Conservation (phyloP, 164 flowering plant species). For the Taxillus chinensis region DNA sequence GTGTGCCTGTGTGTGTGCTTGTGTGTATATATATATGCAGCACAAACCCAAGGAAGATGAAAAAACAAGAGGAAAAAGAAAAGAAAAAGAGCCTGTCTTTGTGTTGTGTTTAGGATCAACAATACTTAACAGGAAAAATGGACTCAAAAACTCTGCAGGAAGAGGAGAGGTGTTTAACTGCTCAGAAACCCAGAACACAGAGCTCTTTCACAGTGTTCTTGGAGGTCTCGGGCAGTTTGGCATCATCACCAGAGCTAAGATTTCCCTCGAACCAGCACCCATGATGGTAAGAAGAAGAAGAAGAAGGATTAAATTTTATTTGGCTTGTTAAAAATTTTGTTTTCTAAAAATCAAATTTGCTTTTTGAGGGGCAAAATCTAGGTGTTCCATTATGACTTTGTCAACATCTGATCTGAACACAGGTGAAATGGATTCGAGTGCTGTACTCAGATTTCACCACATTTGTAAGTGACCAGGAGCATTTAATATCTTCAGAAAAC, state of each 20-base stretch:
- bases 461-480: conserved; percentile 46
- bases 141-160: conserved; percentile 29
- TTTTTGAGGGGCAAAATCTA: too few species aligned
- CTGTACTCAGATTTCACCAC: conserved; percentile 39
- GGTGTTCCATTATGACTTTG: too few species aligned
- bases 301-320: not conserved
- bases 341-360: too few species aligned
- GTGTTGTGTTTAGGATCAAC: not conserved
- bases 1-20: too few species aligned
- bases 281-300: conserved; percentile 25
- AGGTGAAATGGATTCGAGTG: conserved; percentile 66
- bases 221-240: conserved; percentile 70
- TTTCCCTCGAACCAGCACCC: conserved; percentile 47
- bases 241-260: conserved; percentile 48
- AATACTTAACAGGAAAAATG: conserved; percentile 5
- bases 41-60: too few species aligned
- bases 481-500: conserved; percentile 30
- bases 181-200: conserved; percentile 34
- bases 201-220: conserved; percentile 48
- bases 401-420: conserved; percentile 16
- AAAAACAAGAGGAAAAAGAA: too few species aligned
- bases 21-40: too few species aligned
- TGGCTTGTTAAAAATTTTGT: too few species aligned
- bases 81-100: too few species aligned
- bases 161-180: conserved; percentile 45